Evolutionary conservation across 495 filamentous ascomycete species (phyloP), one percentile per base, ranked within the genome.

Genomic region (Clohesyomyces aquaticus): DNA sequence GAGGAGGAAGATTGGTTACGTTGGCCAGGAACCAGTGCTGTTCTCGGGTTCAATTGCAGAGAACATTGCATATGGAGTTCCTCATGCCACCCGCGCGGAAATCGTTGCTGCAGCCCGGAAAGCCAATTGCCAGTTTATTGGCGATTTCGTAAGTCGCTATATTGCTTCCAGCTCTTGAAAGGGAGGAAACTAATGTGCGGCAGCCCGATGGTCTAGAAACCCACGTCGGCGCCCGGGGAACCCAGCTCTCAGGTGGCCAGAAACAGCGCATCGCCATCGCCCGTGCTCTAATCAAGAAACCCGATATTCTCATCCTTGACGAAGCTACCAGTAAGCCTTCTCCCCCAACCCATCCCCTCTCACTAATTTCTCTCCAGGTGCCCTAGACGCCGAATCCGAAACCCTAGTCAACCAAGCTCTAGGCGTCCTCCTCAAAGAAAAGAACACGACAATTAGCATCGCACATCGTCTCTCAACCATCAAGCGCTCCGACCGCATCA

Each of bases 261-360:
- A 98, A 98, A 76, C 95, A 98, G 73, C 89, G 94, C 59, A 97
- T 99, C 70, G 95, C 94, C 23, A 98, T 98, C 75, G 94, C 94
- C 0, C 83, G 94, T 50, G 94, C 94, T 9, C 81, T 98, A 21
- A 87, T 98, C 69, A 98, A 98, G 77, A 85, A 96, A 53, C 94
- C 94, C 0, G 95, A 98, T 74, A 97, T 98, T 71, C 74, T 98
- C 56, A 93, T 98, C 62, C 83, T 98, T 1, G 94, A 98, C 73
- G 94, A 98, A 82, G 75, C 76, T n/a, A 78, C 76, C 4, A 74
- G 69, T 48, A 50, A 38, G 61, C n/a, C n/a, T n/a, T n/a, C n/a
- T 41, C 32, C 32, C 19, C 18, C 35, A 27, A 43, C 29, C 32
- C 11, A 38, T 66, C 41, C 27, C 69, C 49, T 19, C 43, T 91